phyloP scores from a whole-genome alignment of 1,284 basidiomycete genomes.

The Fomitopsis palustris region DNA sequence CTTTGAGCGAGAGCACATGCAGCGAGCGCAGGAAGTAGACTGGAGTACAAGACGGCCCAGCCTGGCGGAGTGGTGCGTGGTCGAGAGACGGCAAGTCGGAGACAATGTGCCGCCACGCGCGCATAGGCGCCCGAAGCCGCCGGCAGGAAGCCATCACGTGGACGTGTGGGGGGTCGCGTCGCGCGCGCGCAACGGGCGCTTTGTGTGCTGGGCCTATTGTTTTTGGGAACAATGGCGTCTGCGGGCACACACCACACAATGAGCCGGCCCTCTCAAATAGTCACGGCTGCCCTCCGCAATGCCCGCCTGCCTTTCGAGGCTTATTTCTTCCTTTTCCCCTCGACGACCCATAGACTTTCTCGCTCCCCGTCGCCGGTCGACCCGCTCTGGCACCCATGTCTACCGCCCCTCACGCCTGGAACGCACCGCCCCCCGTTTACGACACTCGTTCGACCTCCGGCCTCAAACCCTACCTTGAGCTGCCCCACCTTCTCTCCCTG shows the following conservation, averaged over 20 bases:
- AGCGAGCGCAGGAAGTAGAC: not conserved
- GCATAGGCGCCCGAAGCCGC: not conserved
- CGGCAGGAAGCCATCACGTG: not conserved
- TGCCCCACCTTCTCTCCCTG: constrained; percentile 78
- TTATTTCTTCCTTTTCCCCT: constrained; percentile 21
- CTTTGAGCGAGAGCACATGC: not conserved
- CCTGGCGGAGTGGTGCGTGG: not conserved
- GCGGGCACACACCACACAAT: no score
- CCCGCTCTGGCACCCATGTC: constrained; percentile 24
- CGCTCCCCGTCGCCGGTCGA: constrained; percentile 48
- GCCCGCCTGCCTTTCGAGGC: constrained; percentile 14
- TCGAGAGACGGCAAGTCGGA: not conserved
- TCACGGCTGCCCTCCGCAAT: not conserved
- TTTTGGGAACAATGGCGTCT: constrained; percentile 17
- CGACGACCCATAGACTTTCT: constrained; percentile 23
- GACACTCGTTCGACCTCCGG: constrained; percentile 44
- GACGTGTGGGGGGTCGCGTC: not conserved
- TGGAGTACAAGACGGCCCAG: not conserved
- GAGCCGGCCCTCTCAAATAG: constrained; percentile 21
- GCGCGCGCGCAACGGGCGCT: not conserved
- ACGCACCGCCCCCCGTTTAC: constrained; percentile 51
- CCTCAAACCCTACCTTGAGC: constrained; percentile 79
- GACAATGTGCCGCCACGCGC: not conserved
- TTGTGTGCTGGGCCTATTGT: constrained; percentile 11
- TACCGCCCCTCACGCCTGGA: constrained; percentile 30